Base-by-base conservation (phyloP, 768 basidiomycete genomes). In the Kondoa subrosea region DNA sequence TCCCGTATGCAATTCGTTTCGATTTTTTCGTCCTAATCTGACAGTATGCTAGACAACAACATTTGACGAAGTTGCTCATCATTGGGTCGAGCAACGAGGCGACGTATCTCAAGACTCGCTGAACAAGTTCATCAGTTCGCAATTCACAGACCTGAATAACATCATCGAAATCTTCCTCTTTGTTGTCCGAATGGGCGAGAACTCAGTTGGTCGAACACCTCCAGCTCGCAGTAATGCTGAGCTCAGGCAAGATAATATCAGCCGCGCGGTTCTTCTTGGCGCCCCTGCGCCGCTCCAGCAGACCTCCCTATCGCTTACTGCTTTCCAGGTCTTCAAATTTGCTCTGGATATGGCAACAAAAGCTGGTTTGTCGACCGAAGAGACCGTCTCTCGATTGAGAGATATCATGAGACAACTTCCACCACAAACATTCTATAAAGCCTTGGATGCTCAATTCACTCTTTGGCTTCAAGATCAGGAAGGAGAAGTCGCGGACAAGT, bases 331-430 rank as follows among this genome's bases (percentile, higher is more conserved):
- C 77, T 91, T 90, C 79, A 82, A 87, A 29, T 83, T 96, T 80
- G 80, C 87, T 3, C 79, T 85, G 63, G 89, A 91, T 71, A 91
- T 86, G 75, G 91, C 90, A 3, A 80, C 81, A 75, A 86, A 85
- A 74, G 85, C 85, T 1, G 78, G 78, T 1, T 76, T 77, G 75
- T 27, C 86, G 81, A 63, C 85, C 83, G 71, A 75, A 56, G 76
- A 89, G 76, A 85, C 85, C 1, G 87, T 90, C 76, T 83, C 83
- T 71, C 82, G 83, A 68, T 81, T 90, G 34, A 87, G 88, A 21
- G 91, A 96, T 78, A 89, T 99, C 72, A 87, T 99, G 69, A 82
- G 89, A 74, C 87, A 85, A 75, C 76, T 99, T 70, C 93, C 95
- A 33, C 85, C 85, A 32, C 87, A 89, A 76, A 79, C 93, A 72